phyloP scores from a whole-genome alignment of 192 early-diverging fungal genomes.

The Coemansia sp. region DNA sequence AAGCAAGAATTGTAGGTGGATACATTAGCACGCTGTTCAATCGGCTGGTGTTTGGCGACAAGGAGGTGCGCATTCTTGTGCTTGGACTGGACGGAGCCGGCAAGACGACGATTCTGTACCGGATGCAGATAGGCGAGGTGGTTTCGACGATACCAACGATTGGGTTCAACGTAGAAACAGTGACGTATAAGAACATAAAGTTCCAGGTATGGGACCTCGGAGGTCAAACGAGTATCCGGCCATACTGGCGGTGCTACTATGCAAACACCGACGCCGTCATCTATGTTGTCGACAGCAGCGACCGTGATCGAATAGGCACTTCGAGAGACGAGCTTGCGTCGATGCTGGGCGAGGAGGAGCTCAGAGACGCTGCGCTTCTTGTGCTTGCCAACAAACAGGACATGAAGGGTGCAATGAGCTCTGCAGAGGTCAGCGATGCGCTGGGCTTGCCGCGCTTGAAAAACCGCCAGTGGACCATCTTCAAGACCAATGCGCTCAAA shows the following conservation, averaged over 20 bases:
- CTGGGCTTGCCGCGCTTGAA: slow-evolving; percentile 82
- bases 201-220: slow-evolving; percentile 99
- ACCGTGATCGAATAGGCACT: slow-evolving; percentile 84
- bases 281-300: slow-evolving; percentile 94
- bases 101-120: slow-evolving; percentile 96
- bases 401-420: slow-evolving; percentile 88
- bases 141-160: slow-evolving; percentile 96
- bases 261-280: slow-evolving; percentile 98
- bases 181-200: slow-evolving; percentile 96
- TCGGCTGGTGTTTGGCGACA: slow-evolving; percentile 82
- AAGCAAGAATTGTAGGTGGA: slow-evolving; percentile 13
- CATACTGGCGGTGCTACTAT: slow-evolving; percentile 99
- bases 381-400: slow-evolving; percentile 99
- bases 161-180: slow-evolving; percentile 89
- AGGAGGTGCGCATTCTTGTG: slow-evolving; percentile 95
- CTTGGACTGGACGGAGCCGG: slow-evolving; percentile 95
- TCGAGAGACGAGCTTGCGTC: slow-evolving; percentile 86
- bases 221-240: slow-evolving; percentile 85
- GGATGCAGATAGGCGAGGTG: slow-evolving; percentile 94
- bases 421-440: slow-evolving; percentile 83
- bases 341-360: slow-evolving; percentile 95
- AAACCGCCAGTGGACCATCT: slow-evolving; percentile 92
- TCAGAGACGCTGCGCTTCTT: slow-evolving; percentile 82
- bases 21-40: slow-evolving; percentile 45
- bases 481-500: slow-evolving; percentile 90